Evolutionary conservation across 805 yeast genomes (phyloP).

Genomic region (Blastobotrys americana): DNA sequence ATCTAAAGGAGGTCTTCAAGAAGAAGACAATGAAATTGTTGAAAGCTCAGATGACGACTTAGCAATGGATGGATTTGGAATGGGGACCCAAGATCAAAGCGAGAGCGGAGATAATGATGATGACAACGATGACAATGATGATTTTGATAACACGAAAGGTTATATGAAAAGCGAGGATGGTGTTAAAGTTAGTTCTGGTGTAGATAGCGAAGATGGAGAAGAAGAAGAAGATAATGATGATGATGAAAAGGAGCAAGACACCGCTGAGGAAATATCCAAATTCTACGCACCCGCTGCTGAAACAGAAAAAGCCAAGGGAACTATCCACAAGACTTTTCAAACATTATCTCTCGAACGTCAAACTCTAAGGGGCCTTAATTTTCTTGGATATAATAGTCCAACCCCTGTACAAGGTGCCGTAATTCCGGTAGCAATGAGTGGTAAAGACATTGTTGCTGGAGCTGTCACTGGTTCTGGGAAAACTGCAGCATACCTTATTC

Average conservation of each 20-base stretch:
- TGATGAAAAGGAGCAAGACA: slow-evolving; percentile 45
- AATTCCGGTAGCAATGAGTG: slow-evolving; percentile 86
- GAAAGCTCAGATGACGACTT: slow-evolving; percentile 36
- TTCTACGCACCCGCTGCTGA: slow-evolving; percentile 60
- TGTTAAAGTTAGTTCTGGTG: no score
- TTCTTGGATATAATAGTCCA: slow-evolving; percentile 78
- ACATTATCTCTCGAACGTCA: slow-evolving; percentile 83
- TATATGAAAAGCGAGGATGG: no score
- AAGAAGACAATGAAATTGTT: slow-evolving; percentile 29
- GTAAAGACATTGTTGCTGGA: slow-evolving; percentile 97
- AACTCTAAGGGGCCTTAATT: slow-evolving; percentile 70
- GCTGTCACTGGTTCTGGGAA: slow-evolving; percentile 99
- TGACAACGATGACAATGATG: slow-evolving; percentile 30
- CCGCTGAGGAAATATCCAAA: slow-evolving; percentile 75
- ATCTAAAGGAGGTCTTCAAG: slow-evolving; percentile 71
- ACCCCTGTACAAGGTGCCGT: slow-evolving; percentile 92
- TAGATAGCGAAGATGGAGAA: slow-evolving; percentile 26
- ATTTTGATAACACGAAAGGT: slow-evolving; percentile 14
- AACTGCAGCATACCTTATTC: slow-evolving; percentile 97
- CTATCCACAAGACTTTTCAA: slow-evolving; percentile 60
- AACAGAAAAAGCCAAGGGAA: slow-evolving; percentile 45
- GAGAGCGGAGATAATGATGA: slow-evolving; percentile 27
- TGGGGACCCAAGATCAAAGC: slow-evolving; percentile 23
- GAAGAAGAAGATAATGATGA: slow-evolving; percentile 28
- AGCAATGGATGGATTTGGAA: slow-evolving; percentile 38